Evolutionary conservation across 495 filamentous ascomycete genomes (phyloP).

Genomic region (Hypoxylon perforatum): DNA sequence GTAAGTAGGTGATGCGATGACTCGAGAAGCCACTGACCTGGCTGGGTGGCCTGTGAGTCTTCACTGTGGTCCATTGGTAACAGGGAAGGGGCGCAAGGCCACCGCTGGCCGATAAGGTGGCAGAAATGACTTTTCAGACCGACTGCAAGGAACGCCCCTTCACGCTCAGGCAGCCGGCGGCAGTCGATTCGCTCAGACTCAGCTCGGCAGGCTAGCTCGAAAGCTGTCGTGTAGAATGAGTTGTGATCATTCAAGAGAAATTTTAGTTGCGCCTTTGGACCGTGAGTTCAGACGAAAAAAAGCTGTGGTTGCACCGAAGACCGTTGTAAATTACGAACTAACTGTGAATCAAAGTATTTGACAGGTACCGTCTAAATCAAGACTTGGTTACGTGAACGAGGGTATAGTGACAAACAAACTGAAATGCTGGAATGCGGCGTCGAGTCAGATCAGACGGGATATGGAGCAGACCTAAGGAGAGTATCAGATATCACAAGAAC

Average conservation of each 20-base stretch:
- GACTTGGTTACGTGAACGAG: not conserved
- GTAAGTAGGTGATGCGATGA: not conserved
- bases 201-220: constrained; percentile 19
- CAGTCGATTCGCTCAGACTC: constrained; percentile 16
- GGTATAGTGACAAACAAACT: constrained; percentile 25
- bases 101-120: constrained; percentile 8
- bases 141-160: constrained; percentile 26
- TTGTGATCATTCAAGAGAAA: constrained; percentile 26
- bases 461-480: constrained; percentile 2
- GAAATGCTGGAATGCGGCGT: not conserved
- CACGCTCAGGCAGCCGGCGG: constrained; percentile 30
- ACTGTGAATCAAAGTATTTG: constrained; percentile 26
- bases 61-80: constrained; percentile 44
- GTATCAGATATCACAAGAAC: constrained; percentile 18
- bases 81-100: constrained; percentile 23
- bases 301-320: constrained; percentile 24
- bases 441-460: not conserved
- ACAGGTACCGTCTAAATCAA: constrained; percentile 1
- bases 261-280: constrained; percentile 5
- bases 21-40: constrained; percentile 38
- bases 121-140: constrained; percentile 16
- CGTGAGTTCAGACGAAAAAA: not conserved
- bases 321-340: constrained; percentile 19
- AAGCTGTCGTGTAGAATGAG: constrained; percentile 16
- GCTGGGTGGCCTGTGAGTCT: constrained; percentile 49